Evolutionary conservation across 805 yeast genomes (phyloP), one percentile per base, ranked within the genome.

Genomic region (Clavispora fructus): DNA sequence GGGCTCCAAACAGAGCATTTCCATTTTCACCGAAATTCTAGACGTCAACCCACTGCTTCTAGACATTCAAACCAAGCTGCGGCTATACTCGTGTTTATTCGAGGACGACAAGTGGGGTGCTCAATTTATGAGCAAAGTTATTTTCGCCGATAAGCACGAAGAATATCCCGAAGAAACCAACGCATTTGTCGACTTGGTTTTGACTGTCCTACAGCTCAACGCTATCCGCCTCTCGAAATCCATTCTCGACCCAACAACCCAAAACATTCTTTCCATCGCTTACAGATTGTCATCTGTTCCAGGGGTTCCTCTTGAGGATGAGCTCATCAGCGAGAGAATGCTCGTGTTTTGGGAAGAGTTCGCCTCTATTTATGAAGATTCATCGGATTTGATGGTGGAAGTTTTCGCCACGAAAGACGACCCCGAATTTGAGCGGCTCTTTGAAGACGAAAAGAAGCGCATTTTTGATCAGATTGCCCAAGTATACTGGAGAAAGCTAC

Each of bases 331-430:
- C 42, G 75, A 69, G 16, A 64, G 66, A 46, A 73, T 85, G 57
- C 69, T 83, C 8, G 77, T 79, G 30, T 83, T 86, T 57, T 87
- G 95, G 95, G 73, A 77, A 41, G 83, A 81, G 44, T 63, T 85
- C 29, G 76, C 82, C 7, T 89, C 83, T 46, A 67, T 74, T 1
- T 79, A 77, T 50, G 53, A 47, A 30, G 47, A 50, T 48, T 39
- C 54, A 12, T 42, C 45, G 3, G 54, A 29, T 48, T 43, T 58
- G 7, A 55, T 57, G 50, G 58, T 54, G 16, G 37, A 50, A 9
- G 27, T 50, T 12, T 51, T 60, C 45, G 62, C 54, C 26, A 25
- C 42, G 8, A 46, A 48, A 10, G 35, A 43, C 7, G 57, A 46
- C 7, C 55, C 56, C 2, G 52, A 50, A 14, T 47, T 46, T 23